phyloP scores from a whole-genome alignment of 495 filamentous ascomycete species.

The Penicillium longicatenatum region DNA sequence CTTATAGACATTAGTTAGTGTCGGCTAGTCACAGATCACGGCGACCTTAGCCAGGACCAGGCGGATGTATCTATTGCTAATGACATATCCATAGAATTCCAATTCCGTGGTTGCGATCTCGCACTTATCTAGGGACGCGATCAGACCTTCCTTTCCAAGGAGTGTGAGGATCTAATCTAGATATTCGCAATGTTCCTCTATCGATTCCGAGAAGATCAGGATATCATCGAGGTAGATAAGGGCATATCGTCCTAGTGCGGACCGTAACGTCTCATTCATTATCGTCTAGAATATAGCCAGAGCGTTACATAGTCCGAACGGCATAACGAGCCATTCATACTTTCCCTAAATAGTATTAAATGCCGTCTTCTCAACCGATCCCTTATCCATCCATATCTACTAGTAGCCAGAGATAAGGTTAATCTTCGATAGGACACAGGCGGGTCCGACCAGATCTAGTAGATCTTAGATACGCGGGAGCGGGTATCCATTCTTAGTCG shows the following conservation, averaged over 20 bases:
- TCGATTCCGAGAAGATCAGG: background rate
- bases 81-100: background rate
- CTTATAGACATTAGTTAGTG: background rate
- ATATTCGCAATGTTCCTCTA: background rate
- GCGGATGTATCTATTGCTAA: background rate
- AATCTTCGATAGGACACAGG: background rate
- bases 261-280: background rate
- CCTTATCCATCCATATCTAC: background rate
- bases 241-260: background rate
- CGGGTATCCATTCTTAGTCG: background rate
- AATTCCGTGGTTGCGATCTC: background rate
- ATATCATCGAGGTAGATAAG: constrained; percentile 4
- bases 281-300: background rate
- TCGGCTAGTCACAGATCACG: background rate
- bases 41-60: background rate
- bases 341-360: background rate
- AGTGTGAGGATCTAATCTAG: background rate
- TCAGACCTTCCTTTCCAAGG: background rate
- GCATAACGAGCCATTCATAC: background rate
- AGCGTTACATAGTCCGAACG: background rate
- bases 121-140: background rate
- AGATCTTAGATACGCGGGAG: no score
- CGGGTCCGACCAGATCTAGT: no score
- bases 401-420: background rate
- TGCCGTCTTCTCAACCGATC: background rate